Evolutionary conservation across 306 rosid species (phyloP).

Genomic region (Oemleria cerasiformis): DNA sequence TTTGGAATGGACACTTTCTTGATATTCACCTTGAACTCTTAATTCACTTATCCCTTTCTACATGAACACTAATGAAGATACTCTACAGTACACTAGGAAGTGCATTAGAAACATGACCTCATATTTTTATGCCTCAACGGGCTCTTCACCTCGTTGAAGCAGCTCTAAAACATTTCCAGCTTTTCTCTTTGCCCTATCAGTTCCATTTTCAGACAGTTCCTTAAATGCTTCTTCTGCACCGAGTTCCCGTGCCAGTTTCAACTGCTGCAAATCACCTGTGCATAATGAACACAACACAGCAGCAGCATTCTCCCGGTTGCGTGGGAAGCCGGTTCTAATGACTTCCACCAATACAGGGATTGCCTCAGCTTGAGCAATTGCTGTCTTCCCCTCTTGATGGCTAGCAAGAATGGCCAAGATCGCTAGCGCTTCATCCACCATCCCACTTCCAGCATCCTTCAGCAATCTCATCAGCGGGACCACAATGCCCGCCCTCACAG

Average conservation of each 20-base stretch:
- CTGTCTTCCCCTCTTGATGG: slow-evolving; percentile 80
- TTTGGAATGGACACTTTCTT: not conserved
- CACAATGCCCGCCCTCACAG: slow-evolving; percentile 88
- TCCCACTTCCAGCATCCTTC: slow-evolving; percentile 88
- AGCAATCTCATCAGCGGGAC: slow-evolving; percentile 67
- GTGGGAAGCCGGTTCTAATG: slow-evolving; percentile 86
- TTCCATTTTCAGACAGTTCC: slow-evolving; percentile 85
- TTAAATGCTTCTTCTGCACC: slow-evolving; percentile 81
- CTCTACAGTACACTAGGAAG: slow-evolving; percentile 1
- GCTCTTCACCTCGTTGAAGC: slow-evolving; percentile 52
- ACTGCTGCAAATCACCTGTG: slow-evolving; percentile 54
- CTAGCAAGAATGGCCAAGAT: slow-evolving; percentile 85
- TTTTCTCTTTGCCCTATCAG: slow-evolving; percentile 95
- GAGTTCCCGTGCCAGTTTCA: slow-evolving; percentile 69
- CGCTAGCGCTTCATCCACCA: slow-evolving; percentile 96
- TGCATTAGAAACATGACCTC: not conserved
- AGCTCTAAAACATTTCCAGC: slow-evolving; percentile 73
- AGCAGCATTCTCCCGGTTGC: slow-evolving; percentile 89
- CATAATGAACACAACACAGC: slow-evolving; percentile 89
- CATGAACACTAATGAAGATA: not conserved
- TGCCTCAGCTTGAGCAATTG: slow-evolving; percentile 68
- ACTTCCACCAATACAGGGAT: slow-evolving; percentile 72
- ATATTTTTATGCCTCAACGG: slow-evolving; percentile 22
- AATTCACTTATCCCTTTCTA: not conserved
- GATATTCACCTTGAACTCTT: not conserved